phyloP scores from a whole-genome alignment of 345 rosid genomes.

The Arabis hirsuta region DNA sequence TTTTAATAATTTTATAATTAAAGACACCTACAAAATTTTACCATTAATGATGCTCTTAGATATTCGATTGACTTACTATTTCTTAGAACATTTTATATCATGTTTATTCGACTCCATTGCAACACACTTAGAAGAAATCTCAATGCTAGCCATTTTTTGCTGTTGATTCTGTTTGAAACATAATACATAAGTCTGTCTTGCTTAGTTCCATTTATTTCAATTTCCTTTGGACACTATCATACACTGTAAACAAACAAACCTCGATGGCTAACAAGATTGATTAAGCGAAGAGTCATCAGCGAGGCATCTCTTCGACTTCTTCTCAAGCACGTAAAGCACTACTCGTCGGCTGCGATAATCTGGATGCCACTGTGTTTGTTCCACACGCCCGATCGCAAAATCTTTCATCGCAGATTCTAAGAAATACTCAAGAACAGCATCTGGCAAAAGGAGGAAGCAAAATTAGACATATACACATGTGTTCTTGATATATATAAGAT shows the following conservation, averaged over 20 bases:
- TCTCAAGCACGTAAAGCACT: conserved; percentile 74
- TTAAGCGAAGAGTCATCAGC: conserved; percentile 33
- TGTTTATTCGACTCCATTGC: background rate
- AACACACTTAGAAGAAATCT: background rate
- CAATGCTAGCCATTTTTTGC: background rate
- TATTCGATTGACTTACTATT: background rate
- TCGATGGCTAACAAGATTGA: conserved; percentile 36
- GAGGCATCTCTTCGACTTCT: conserved; percentile 50
- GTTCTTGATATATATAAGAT: background rate
- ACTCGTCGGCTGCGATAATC: conserved; percentile 71
- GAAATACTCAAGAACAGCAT: conserved; percentile 82
- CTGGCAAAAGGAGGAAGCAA: conserved; percentile 45
- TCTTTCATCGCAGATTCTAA: conserved; percentile 69
- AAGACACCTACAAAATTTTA: too few relatives aligned
- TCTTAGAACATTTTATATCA: too few relatives aligned
- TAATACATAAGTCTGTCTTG: background rate
- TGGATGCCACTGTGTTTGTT: conserved; percentile 84
- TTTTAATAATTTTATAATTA: too few relatives aligned
- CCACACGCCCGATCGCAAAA: conserved; percentile 73
- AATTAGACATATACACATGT: background rate
- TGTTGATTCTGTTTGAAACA: background rate
- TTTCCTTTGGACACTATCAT: background rate
- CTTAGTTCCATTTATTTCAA: background rate
- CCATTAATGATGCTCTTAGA: too few relatives aligned
- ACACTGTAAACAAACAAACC: conserved; percentile 8